Evolutionary conservation across 768 basidiomycete species (phyloP).

Genomic region (Kwoniella sp.): DNA sequence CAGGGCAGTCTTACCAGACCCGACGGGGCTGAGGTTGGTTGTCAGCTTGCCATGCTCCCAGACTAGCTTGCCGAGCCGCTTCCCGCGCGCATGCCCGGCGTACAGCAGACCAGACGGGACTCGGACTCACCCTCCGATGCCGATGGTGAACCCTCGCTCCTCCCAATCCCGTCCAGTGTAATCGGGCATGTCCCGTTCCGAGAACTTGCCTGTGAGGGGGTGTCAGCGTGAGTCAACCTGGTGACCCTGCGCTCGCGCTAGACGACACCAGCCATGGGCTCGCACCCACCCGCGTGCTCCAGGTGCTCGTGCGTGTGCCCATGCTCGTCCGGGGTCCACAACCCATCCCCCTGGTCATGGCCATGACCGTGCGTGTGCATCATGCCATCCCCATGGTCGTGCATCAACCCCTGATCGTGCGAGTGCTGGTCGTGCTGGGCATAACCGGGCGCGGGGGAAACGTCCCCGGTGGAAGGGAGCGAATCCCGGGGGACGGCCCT

Average conservation of each 20-base stretch:
- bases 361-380: conserved; percentile 24
- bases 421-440: conserved; percentile 50
- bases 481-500: neutral
- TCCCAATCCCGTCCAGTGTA: conserved; percentile 76
- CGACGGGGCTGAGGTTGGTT: conserved; percentile 68
- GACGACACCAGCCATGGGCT: neutral
- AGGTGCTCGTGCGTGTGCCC: conserved; percentile 93
- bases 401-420: too few species aligned
- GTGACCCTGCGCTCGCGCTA: neutral
- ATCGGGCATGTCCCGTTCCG: conserved; percentile 88
- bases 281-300: conserved; percentile 69
- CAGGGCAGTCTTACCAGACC: conserved; percentile 93
- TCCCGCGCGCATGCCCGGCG: neutral
- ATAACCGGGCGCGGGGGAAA: too few species aligned
- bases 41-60: neutral
- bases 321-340: conserved; percentile 61
- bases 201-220: conserved; percentile 66
- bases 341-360: conserved; percentile 56
- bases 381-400: conserved; percentile 42
- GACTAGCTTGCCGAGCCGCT: neutral
- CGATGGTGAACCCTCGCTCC: conserved; percentile 91
- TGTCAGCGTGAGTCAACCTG: neutral
- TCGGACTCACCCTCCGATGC: conserved; percentile 83
- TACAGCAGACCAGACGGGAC: too few species aligned
- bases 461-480: neutral